A percentile compares a stretch with the other conserved stretches of the same genome.
Evolutionary conservation across 331 rosid species (phyloP).

Genomic region (Ulmus americana): DNA sequence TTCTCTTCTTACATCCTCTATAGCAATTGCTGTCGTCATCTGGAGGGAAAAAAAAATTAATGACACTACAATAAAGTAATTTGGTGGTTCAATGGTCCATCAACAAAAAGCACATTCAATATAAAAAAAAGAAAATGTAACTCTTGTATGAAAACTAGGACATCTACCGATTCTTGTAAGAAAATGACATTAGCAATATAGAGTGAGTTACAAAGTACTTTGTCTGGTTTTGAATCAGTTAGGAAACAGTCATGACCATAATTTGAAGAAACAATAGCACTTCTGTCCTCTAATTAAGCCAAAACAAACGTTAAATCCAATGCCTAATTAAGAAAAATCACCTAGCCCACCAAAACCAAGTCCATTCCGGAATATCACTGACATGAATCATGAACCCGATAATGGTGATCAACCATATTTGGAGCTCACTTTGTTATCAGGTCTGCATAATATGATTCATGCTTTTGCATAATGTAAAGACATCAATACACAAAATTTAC

Average conservation of each 20-base stretch:
- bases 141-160: constrained; percentile 9
- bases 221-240: neutral
- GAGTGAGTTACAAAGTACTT: neutral
- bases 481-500: too few species aligned
- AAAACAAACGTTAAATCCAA: constrained; percentile 4
- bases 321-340: constrained; percentile 21
- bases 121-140: constrained; percentile 3
- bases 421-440: neutral
- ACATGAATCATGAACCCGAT: neutral
- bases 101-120: constrained; percentile 1
- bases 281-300: constrained; percentile 5
- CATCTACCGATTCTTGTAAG: constrained; percentile 2
- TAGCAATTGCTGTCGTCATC: constrained; percentile 80
- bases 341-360: neutral
- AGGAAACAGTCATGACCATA: constrained; percentile 15
- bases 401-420: neutral
- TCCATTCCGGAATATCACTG: neutral
- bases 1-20: constrained; percentile 82
- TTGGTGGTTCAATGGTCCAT: constrained; percentile 13
- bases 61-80: constrained; percentile 24
- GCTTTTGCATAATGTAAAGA: too few species aligned
- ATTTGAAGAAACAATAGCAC: neutral
- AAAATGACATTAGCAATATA: constrained; percentile 13
- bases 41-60: constrained; percentile 41
- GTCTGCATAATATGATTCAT: neutral